These are phyloP conservation scores for Hyaloscypha hepaticicola DNA, from an alignment of 495 filamentous ascomycete genomes.

Conservation along the genomic window DNA sequence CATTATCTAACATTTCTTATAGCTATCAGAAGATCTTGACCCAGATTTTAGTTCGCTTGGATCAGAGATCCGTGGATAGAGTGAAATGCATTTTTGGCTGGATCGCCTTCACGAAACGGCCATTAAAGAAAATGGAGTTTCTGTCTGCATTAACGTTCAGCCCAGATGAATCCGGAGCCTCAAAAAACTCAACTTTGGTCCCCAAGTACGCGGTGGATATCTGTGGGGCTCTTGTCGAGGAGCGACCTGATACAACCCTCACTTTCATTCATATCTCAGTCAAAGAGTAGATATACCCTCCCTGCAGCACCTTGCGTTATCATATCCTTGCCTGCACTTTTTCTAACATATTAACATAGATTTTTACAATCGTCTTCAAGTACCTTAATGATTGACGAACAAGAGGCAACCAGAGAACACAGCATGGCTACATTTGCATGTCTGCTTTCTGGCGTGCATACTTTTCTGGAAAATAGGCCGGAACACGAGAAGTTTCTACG, in stretches of 20 bases:
- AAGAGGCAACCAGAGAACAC: background rate
- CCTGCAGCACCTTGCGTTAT: too few species aligned
- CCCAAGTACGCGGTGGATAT: too few species aligned
- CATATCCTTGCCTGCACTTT: too few species aligned
- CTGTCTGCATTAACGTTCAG: slow-evolving; percentile 34
- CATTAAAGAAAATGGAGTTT: slow-evolving; percentile 32
- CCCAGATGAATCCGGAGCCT: slow-evolving; percentile 15
- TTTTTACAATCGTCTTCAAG: background rate
- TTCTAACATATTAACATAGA: background rate
- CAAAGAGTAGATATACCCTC: too few species aligned
- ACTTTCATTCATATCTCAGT: slow-evolving; percentile 37
- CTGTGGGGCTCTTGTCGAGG: slow-evolving; percentile 33
- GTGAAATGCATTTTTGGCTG: slow-evolving; percentile 34
- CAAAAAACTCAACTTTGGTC: too few species aligned
- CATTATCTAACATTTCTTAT: slow-evolving; percentile 1
- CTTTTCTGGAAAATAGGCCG: background rate
- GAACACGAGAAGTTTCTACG: slow-evolving; percentile 5
- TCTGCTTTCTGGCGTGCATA: background rate
- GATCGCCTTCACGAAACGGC: slow-evolving; percentile 37
- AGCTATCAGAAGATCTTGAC: slow-evolving; percentile 35
- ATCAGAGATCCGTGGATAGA: slow-evolving; percentile 29
- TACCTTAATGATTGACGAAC: background rate
- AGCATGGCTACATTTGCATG: background rate
- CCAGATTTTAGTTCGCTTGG: slow-evolving; percentile 27
- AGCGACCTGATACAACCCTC: slow-evolving; percentile 28